Evolutionary conservation across 306 rosid genomes (phyloP).

Genomic region (Castanospermum australe): DNA sequence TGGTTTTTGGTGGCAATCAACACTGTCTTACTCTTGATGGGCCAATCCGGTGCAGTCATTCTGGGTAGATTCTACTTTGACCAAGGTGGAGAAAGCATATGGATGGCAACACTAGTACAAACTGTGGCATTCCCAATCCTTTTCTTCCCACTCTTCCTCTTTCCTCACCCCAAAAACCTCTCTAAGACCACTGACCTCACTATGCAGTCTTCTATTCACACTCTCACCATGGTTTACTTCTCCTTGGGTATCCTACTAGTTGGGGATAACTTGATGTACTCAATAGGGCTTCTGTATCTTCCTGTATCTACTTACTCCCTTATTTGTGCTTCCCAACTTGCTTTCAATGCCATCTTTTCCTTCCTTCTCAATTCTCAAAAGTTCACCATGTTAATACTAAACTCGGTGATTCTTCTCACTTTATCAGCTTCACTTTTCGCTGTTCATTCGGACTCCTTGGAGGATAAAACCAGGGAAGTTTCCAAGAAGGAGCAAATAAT

Average conservation of each 20-base stretch:
- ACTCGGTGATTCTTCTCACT: constrained; percentile 58
- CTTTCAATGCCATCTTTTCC: constrained; percentile 70
- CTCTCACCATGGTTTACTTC: constrained; percentile 44
- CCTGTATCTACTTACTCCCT: constrained; percentile 77
- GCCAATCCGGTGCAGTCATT: constrained; percentile 69
- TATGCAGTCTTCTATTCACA: constrained; percentile 22
- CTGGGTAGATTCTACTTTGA: constrained; percentile 70
- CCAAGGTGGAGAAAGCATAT: constrained; percentile 65
- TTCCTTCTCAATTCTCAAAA: constrained; percentile 69
- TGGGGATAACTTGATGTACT: constrained; percentile 58
- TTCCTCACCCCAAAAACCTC: constrained; percentile 34
- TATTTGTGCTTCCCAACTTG: constrained; percentile 67
- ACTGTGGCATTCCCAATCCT: constrained; percentile 67
- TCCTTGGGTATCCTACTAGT: constrained; percentile 51
- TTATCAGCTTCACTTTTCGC: constrained; percentile 62
- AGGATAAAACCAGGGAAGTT: constrained; percentile 32
- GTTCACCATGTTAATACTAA: constrained; percentile 51
- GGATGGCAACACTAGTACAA: constrained; percentile 77
- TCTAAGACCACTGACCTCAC: background rate
- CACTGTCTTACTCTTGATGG: constrained; percentile 54
- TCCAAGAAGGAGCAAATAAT: constrained; percentile 31
- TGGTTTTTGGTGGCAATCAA: constrained; percentile 58
- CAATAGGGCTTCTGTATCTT: constrained; percentile 63
- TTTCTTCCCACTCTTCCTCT: constrained; percentile 43
- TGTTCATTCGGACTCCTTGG: constrained; percentile 46